These are phyloP conservation scores for Aphanomyces stellatus DNA, from an alignment of 352 stramenopile species.

Conservation along the genomic window DNA sequence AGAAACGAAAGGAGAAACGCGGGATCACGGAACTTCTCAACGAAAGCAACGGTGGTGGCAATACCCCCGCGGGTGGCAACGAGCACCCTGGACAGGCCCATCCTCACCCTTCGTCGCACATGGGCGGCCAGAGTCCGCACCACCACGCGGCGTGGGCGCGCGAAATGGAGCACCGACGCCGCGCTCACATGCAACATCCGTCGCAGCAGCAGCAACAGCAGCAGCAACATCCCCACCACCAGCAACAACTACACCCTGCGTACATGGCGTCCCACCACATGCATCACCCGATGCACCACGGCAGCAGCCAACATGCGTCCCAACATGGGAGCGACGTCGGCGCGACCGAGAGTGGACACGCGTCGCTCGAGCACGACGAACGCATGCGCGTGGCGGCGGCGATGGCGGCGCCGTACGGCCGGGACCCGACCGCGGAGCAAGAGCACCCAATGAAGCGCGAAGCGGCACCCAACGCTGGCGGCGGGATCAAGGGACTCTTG, in stretches of 20 bases:
- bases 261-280: not conserved
- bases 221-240: not conserved
- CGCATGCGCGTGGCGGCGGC: not conserved
- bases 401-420: not conserved
- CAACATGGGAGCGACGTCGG: not conserved
- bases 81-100: not conserved
- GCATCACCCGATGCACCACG: not conserved
- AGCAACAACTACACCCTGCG: not conserved
- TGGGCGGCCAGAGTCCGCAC: too few relatives aligned
- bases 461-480: not conserved
- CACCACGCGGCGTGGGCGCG: not conserved
- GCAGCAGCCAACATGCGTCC: not conserved
- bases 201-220: not conserved
- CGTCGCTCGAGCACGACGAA: not conserved
- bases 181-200: not conserved
- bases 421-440: not conserved
- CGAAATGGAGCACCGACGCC: slow-evolving; percentile 1
- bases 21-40: slow-evolving; percentile 1
- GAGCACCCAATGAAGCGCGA: not conserved
- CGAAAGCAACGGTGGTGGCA: too few relatives aligned
- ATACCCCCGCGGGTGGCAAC: not conserved
- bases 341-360: not conserved
- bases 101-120: too few relatives aligned
- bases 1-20: slow-evolving; percentile 1
- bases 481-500: not conserved